A percentile compares a stretch with the other conserved stretches of the same genome.
phyloP scores from a whole-genome alignment of 345 rosid genomes.

The Fremontodendron californicum region DNA sequence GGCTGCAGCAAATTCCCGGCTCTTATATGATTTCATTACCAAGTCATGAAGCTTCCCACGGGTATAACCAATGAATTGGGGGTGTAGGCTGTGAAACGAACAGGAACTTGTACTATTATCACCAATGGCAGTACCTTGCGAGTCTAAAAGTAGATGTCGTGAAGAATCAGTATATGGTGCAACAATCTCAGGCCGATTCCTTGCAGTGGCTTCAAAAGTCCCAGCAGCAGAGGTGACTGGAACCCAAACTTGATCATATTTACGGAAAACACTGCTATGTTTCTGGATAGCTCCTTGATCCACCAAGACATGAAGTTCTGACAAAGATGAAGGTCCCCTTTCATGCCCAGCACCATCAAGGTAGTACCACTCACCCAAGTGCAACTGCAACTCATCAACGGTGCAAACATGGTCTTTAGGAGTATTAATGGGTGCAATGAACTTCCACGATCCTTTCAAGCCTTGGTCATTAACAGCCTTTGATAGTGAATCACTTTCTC shows the following conservation, averaged over 20 bases:
- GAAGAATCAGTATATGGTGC: constrained; percentile 39
- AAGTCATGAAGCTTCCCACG: constrained; percentile 91
- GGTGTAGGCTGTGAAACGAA: constrained; percentile 66
- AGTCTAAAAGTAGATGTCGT: constrained; percentile 28
- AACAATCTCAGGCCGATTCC: constrained; percentile 29
- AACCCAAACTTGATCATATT: constrained; percentile 88
- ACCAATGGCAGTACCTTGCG: constrained; percentile 25
- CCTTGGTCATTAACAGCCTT: constrained; percentile 44
- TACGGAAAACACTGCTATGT: constrained; percentile 81
- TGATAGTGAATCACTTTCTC: constrained; percentile 53
- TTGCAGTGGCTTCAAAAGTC: constrained; percentile 38
- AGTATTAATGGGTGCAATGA: constrained; percentile 37
- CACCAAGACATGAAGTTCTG: constrained; percentile 67
- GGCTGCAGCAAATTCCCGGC: constrained; percentile 93
- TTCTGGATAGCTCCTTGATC: constrained; percentile 64
- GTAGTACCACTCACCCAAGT: constrained; percentile 95
- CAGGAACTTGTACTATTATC: constrained; percentile 28
- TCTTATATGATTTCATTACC: constrained; percentile 94
- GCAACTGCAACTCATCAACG: constrained; percentile 71
- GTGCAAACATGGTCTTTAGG: constrained; percentile 67
- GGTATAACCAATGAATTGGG: constrained; percentile 91
- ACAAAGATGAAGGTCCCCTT: constrained; percentile 73
- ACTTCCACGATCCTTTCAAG: constrained; percentile 42
- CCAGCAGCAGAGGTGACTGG: constrained; percentile 50
- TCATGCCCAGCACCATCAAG: constrained; percentile 93